Conservation (phyloP, 441 rosid species). For the Dalechampia spathulata region DNA sequence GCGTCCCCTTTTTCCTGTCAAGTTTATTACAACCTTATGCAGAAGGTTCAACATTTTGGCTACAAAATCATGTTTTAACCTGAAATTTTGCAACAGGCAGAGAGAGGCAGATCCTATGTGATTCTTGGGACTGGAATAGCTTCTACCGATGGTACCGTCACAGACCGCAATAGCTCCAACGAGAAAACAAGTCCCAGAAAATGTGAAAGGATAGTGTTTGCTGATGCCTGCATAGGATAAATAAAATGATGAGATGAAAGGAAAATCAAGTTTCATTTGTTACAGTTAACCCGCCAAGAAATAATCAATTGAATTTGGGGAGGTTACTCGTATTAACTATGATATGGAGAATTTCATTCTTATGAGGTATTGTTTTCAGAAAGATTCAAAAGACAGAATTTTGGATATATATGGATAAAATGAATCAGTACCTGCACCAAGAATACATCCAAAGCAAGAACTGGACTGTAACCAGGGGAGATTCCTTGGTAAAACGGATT, state of each 20-base stretch:
- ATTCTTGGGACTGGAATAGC: constrained; percentile 36
- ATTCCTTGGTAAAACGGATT: constrained; percentile 83
- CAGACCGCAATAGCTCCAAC: constrained; percentile 81
- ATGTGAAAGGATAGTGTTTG: constrained; percentile 89
- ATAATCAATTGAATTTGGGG: not conserved
- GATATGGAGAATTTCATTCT: no score
- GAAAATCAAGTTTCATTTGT: not conserved
- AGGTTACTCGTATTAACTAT: not conserved
- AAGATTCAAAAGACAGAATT: not conserved
- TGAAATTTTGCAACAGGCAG: constrained; percentile 1
- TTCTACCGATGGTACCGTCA: constrained; percentile 63
- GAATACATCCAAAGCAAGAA: constrained; percentile 90
- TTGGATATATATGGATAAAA: not conserved
- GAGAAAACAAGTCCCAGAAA: constrained; percentile 87
- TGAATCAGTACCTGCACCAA: constrained; percentile 68
- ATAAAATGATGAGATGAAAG: not conserved
- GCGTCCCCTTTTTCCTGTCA: no score
- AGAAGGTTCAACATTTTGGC: constrained; percentile 12
- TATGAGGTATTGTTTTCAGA: not conserved
- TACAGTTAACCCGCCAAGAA: not conserved
- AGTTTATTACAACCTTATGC: no score
- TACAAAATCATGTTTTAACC: constrained; percentile 22
- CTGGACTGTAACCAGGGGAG: constrained; percentile 72
- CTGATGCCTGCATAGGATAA: constrained; percentile 67
- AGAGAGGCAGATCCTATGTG: constrained; percentile 30